Conservation (phyloP, 2,329 filamentous ascomycete species). For the Penicillium crustosum region DNA sequence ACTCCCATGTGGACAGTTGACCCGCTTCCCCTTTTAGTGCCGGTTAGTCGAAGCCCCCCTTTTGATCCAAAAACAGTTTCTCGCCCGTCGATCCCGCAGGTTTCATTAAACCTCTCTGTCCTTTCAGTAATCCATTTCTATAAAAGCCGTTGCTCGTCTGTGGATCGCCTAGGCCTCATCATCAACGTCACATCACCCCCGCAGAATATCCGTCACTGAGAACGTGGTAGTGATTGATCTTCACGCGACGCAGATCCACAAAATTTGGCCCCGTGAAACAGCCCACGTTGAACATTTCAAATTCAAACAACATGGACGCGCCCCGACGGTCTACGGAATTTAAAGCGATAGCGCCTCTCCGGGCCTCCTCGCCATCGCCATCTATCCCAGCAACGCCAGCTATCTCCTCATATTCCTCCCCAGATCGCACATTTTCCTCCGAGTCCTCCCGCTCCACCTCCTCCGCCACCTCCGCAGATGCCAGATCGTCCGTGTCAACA, state of each 20-base stretch:
- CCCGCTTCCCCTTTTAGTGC: slow-evolving; percentile 18
- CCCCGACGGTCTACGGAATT: slow-evolving; percentile 15
- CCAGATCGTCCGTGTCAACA: slow-evolving; percentile 44
- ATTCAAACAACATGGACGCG: slow-evolving; percentile 31
- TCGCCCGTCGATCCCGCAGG: slow-evolving; percentile 24
- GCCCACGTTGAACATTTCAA: slow-evolving; percentile 11
- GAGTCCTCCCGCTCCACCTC: slow-evolving; percentile 48
- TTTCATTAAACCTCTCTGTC: slow-evolving; percentile 27
- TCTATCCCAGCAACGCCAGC: slow-evolving; percentile 45
- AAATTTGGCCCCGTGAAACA: background rate
- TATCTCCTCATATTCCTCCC: slow-evolving; percentile 46
- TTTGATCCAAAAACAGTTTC: slow-evolving; percentile 26
- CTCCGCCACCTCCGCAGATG: slow-evolving; percentile 45
- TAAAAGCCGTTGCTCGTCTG: slow-evolving; percentile 6
- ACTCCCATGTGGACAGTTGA: slow-evolving; percentile 8
- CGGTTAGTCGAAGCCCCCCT: slow-evolving; percentile 23
- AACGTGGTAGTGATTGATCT: slow-evolving; percentile 5
- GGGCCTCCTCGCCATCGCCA: slow-evolving; percentile 42
- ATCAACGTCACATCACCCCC: background rate
- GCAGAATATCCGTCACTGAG: background rate
- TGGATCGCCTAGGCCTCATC: background rate
- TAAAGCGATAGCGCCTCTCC: slow-evolving; percentile 25
- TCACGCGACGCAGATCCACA: slow-evolving; percentile 1
- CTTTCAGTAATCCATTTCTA: slow-evolving; percentile 11
- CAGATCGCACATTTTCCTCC: slow-evolving; percentile 48